Conservation (phyloP, 495 filamentous ascomycete genomes). For the Friedmanniomyces simplex region DNA sequence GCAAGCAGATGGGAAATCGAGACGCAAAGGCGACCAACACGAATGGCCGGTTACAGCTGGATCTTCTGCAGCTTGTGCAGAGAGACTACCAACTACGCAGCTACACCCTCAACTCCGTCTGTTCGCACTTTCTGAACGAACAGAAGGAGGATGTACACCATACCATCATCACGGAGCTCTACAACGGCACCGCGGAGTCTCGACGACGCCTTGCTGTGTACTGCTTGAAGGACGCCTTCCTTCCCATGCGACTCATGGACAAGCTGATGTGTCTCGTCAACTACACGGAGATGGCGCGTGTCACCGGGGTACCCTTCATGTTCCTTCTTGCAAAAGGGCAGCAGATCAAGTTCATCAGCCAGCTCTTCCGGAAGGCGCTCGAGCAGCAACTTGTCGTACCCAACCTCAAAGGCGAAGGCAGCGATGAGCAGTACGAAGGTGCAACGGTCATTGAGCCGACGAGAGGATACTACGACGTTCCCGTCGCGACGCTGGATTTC, state of each 20-base stretch:
- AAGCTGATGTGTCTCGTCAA: conserved; percentile 96
- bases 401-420: conserved; percentile 51
- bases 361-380: conserved; percentile 87
- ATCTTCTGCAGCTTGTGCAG: conserved; percentile 86
- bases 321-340: conserved; percentile 86
- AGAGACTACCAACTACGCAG: conserved; percentile 89
- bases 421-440: conserved; percentile 87
- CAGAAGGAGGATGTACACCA: conserved; percentile 99
- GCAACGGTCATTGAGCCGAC: conserved; percentile 96
- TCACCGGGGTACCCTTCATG: conserved; percentile 96
- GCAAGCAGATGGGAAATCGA: conserved; percentile 97
- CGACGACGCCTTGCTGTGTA: conserved; percentile 85
- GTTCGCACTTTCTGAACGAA: conserved; percentile 89
- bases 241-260: conserved; percentile 91
- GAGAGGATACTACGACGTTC: conserved; percentile 84
- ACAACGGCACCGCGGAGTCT: conserved; percentile 88
- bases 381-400: conserved; percentile 91
- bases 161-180: conserved; percentile 97
- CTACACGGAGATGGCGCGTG: conserved; percentile 98
- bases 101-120: conserved; percentile 96
- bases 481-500: conserved; percentile 96
- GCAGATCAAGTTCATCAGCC: conserved; percentile 95
- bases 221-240: conserved; percentile 94
- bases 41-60: conserved; percentile 84
- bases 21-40: conserved; percentile 92